A percentile compares a stretch with the other conserved stretches of the same genome.
These are phyloP conservation scores for Tylopilus plumbeoviolaceoides DNA, from an alignment of 768 basidiomycete genomes.

Conservation along the genomic window DNA sequence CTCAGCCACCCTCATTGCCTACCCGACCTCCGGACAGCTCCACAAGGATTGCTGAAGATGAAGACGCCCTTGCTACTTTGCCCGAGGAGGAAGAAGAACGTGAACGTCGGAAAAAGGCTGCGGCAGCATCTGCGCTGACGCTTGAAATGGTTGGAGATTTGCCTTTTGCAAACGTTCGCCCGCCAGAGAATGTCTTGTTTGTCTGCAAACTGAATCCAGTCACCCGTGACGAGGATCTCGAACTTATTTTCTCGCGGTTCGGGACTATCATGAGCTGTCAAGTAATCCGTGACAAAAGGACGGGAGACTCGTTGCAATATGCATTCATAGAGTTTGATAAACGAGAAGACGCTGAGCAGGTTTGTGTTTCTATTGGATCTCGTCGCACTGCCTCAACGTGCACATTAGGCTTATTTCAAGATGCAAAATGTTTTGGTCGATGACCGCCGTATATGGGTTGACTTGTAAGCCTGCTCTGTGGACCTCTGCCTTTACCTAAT, in stretches of 20 bases:
- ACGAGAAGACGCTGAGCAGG: conserved; percentile 90
- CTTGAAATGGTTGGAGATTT: conserved; percentile 99
- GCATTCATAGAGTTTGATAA: conserved; percentile 99
- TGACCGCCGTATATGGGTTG: conserved; percentile 97
- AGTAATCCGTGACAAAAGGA: conserved; percentile 92
- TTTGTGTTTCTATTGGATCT: conserved; percentile 31
- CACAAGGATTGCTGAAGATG: conserved; percentile 91
- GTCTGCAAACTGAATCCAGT: conserved; percentile 98
- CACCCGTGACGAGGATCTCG: conserved; percentile 92
- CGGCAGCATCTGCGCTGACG: conserved; percentile 89
- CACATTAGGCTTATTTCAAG: conserved; percentile 87
- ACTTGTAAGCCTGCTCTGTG: conserved; percentile 65
- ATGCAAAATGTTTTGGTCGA: conserved; percentile 99
- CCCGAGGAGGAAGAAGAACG: conserved; percentile 86
- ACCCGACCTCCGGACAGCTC: conserved; percentile 79
- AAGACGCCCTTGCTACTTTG: conserved; percentile 77
- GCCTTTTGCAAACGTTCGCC: conserved; percentile 95
- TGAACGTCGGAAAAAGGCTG: conserved; percentile 79
- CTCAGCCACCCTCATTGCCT: conserved; percentile 72
- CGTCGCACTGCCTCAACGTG: conserved; percentile 8
- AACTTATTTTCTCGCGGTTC: conserved; percentile 95
- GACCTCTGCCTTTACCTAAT: conserved; percentile 13
- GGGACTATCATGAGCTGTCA: conserved; percentile 97
- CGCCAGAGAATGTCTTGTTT: conserved; percentile 97
- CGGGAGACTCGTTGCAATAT: conserved; percentile 95